These are phyloP conservation scores for Neopestalotiopsis clavispora DNA, from an alignment of 2,329 filamentous ascomycete genomes.

Conservation along the genomic window DNA sequence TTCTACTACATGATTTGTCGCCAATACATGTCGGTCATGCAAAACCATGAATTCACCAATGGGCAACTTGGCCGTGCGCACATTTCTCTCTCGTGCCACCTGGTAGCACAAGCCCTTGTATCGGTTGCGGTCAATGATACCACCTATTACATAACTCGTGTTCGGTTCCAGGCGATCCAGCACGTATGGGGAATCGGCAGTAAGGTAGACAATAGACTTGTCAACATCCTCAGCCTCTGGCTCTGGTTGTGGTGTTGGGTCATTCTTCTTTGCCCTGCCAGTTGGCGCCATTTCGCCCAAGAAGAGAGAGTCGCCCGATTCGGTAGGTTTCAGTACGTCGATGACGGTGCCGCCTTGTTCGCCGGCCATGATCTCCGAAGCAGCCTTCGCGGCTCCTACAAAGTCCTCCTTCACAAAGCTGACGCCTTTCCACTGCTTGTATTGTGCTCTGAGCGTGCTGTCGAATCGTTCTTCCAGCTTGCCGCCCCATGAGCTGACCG, in stretches of 20 bases:
- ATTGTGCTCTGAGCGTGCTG: slow-evolving; percentile 70
- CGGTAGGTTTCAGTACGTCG: slow-evolving; percentile 56
- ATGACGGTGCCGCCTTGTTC: slow-evolving; percentile 60
- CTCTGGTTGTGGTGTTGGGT: slow-evolving; percentile 26
- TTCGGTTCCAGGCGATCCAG: slow-evolving; percentile 84
- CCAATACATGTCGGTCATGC: slow-evolving; percentile 82
- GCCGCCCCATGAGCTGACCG: slow-evolving; percentile 79
- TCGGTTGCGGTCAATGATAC: slow-evolving; percentile 93
- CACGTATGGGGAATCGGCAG: slow-evolving; percentile 87
- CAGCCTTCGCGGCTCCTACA: slow-evolving; percentile 66
- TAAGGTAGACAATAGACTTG: slow-evolving; percentile 77
- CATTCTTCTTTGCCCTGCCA: slow-evolving; percentile 38
- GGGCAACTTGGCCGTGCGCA: slow-evolving; percentile 88
- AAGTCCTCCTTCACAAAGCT: slow-evolving; percentile 78
- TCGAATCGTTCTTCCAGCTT: slow-evolving; percentile 80
- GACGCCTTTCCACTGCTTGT: slow-evolving; percentile 81
- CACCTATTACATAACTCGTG: slow-evolving; percentile 91
- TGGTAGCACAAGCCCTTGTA: slow-evolving; percentile 95
- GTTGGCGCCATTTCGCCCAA: slow-evolving; percentile 35
- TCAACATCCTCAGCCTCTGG: slow-evolving; percentile 38
- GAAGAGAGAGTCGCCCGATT: slow-evolving; percentile 37
- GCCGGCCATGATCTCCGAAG: slow-evolving; percentile 70
- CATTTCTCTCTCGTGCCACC: slow-evolving; percentile 72
- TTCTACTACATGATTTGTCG: slow-evolving; percentile 95
- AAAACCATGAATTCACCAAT: slow-evolving; percentile 97